Evolutionary conservation across 2,329 filamentous ascomycete genomes (phyloP).

Genomic region (Microdochium nivale): DNA sequence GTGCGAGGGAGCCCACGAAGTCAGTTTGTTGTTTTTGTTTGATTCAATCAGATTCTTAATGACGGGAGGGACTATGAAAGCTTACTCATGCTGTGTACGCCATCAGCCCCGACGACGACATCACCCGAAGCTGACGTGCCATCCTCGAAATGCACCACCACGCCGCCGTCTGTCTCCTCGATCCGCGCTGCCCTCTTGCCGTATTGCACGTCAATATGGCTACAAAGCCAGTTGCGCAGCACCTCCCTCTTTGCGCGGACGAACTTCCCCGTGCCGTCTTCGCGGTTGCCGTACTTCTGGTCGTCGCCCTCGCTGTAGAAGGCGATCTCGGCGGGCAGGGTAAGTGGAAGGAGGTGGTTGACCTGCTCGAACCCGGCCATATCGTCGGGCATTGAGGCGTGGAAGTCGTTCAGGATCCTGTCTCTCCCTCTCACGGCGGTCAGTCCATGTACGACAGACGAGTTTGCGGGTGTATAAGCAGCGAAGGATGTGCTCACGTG

Average conservation of each 20-base stretch:
- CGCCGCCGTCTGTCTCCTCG: not conserved
- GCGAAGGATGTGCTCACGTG: not conserved
- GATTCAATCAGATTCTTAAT: not conserved
- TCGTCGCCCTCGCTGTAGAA: not conserved
- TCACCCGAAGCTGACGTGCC: not conserved
- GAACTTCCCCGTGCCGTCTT: not conserved
- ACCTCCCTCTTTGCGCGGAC: not conserved
- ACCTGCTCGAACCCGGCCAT: not conserved
- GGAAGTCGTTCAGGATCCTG: not conserved
- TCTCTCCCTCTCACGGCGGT: not conserved
- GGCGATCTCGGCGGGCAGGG: not conserved
- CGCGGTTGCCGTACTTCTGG: not conserved
- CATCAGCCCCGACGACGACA: conserved; percentile 1
- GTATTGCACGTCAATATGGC: conserved; percentile 1
- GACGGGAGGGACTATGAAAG: too few relatives aligned
- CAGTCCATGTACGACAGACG: not conserved
- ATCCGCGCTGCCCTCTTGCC: not conserved
- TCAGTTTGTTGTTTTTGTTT: not conserved
- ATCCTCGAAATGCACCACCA: not conserved
- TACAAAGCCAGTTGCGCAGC: not conserved
- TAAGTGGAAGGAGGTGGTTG: not conserved
- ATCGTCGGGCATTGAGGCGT: not conserved
- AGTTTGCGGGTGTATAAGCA: not conserved
- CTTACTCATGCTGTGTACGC: not conserved
- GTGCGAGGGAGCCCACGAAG: too few relatives aligned